A percentile compares a stretch with the other conserved stretches of the same genome.
Conservation (phyloP, 306 rosid species). For the barrel medic (Medicago truncatula) region DNA sequence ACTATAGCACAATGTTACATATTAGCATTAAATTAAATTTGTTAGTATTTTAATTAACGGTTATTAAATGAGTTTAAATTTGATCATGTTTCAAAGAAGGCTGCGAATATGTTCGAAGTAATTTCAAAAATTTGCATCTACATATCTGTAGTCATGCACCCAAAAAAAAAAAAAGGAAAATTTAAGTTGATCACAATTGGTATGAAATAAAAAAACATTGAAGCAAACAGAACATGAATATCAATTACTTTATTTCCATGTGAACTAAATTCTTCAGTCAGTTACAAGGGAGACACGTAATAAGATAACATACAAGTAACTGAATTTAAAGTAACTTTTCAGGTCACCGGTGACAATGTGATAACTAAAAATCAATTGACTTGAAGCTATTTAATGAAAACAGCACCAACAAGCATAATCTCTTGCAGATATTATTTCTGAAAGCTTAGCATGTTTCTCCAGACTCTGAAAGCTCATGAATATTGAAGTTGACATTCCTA, state of each 20-base stretch:
- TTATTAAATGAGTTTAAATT: no score
- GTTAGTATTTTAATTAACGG: no score
- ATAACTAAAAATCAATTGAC: neutral
- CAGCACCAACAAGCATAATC: neutral
- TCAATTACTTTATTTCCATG: conserved; percentile 2
- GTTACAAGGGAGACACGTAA: neutral
- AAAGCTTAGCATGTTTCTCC: no score
- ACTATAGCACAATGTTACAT: no score
- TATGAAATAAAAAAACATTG: neutral
- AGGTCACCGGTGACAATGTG: neutral
- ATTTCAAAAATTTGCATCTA: neutral
- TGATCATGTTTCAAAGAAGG: neutral
- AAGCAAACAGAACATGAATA: neutral
- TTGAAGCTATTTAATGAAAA: conserved; percentile 11
- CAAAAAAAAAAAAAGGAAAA: neutral
- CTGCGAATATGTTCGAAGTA: neutral
- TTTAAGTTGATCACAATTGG: neutral
- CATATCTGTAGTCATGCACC: neutral
- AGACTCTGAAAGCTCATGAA: neutral
- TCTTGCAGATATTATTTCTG: neutral
- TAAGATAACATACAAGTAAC: conserved; percentile 2
- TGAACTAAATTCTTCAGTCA: neutral
- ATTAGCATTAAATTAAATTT: no score
- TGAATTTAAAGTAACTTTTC: neutral
- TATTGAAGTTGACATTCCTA: conserved; percentile 10